These are phyloP conservation scores for Epichloe coenophiala DNA, from an alignment of 2,329 filamentous ascomycete species.

Conservation along the genomic window DNA sequence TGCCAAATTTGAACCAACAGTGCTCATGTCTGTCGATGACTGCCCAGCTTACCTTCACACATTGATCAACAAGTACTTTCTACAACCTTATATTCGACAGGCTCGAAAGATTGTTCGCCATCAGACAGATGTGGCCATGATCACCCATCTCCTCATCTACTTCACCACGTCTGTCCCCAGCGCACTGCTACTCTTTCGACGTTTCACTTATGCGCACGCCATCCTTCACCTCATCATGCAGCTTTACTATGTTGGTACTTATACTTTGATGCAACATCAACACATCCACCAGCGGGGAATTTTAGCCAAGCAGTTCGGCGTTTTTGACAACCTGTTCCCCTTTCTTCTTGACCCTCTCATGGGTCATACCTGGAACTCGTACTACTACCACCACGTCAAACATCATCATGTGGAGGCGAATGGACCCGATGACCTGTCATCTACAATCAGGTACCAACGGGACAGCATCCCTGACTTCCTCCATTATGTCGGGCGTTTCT, in stretches of 20 bases:
- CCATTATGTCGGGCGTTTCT: slow-evolving; percentile 61
- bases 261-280: slow-evolving; percentile 73
- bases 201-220: slow-evolving; percentile 56
- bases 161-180: slow-evolving; percentile 56
- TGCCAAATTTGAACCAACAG: slow-evolving; percentile 30
- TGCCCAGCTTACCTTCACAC: slow-evolving; percentile 21
- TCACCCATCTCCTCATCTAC: slow-evolving; percentile 65
- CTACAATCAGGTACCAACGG: slow-evolving; percentile 63
- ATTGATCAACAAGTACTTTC: slow-evolving; percentile 32
- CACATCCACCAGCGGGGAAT: slow-evolving; percentile 70
- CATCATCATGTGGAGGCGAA: slow-evolving; percentile 76
- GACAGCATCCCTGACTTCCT: slow-evolving; percentile 53
- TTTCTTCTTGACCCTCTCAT: slow-evolving; percentile 64
- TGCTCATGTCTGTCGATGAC: slow-evolving; percentile 30
- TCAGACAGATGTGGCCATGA: slow-evolving; percentile 62
- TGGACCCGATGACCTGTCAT: slow-evolving; percentile 61
- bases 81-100: slow-evolving; percentile 45
- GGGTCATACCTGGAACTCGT: slow-evolving; percentile 76
- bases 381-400: slow-evolving; percentile 78
- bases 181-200: slow-evolving; percentile 48
- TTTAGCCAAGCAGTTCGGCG: slow-evolving; percentile 37
- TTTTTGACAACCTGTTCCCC: slow-evolving; percentile 54
- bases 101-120: slow-evolving; percentile 46
- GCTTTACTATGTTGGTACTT: slow-evolving; percentile 55
- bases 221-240: slow-evolving; percentile 53